Evolutionary conservation across 208 protist genomes (phyloP), one percentile per base, ranked within the genome.

Genomic region (Wallacemonas sp.): DNA sequence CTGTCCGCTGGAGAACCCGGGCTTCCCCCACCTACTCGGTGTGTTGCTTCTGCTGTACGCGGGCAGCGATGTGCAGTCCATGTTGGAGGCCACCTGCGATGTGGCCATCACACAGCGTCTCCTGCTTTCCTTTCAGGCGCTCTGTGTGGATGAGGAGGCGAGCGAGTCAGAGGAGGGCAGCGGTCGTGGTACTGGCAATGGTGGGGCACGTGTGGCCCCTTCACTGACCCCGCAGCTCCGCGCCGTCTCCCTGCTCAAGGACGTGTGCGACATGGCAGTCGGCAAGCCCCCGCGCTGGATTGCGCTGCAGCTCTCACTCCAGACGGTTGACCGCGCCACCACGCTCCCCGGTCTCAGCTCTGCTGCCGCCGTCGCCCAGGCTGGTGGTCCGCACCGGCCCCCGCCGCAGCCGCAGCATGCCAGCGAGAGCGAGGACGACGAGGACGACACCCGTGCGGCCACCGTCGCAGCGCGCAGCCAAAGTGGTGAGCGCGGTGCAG

Each of bases 21-120:
- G 57, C 2, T 57, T 88, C 2, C 44, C 72, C 0, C 76, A 91
- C 46, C 66, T 87, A 1, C 74, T 89, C 61, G 77, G 87, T 20
- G 49, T 87, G 10, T 57, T 93, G 12, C 66, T 91, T 25, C 33
- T 81, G 23, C 77, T 93, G 44, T 87, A 83, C 72, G 68, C 74
- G 10, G 70, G 78, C 41, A 70, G 78, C 5, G 48, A 44, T 20
- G 72, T 72, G 33, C 54, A 62, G 26, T 88, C 84, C 52, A 83
- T 87, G 63, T 70, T 86, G 52, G 84, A 93, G 70, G 84, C 77
- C 39, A 83, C 80, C 28, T 91, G 84, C 49, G 77, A 74, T 44
- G 82, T 85, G 12, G 79, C 87, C 14, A 77, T 93, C 49, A 76
- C 79, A 32, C 81, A 93, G 46, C 76, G 74, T 46, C 87, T 82